Evolutionary conservation across 225 moss, liverwort and hornwort species (phyloP).

Genomic region (Asterella californica): DNA sequence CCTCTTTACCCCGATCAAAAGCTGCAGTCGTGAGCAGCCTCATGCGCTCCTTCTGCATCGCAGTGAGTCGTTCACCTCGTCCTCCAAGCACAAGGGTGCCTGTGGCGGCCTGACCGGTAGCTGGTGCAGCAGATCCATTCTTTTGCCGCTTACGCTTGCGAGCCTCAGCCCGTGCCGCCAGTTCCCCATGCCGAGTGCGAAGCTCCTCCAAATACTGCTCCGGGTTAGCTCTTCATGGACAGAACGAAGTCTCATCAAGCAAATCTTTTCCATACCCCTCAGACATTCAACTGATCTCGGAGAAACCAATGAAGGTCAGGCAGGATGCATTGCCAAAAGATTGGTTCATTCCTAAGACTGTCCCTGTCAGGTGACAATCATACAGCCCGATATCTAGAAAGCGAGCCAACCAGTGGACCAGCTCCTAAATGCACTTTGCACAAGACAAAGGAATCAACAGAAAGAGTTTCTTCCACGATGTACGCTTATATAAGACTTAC

Average conservation of each 20-base stretch:
- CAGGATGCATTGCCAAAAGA: background rate
- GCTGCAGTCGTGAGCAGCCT: slow-evolving; percentile 87
- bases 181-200: slow-evolving; percentile 74
- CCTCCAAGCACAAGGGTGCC: slow-evolving; percentile 87
- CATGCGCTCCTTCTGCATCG: slow-evolving; percentile 89
- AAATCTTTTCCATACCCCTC: background rate
- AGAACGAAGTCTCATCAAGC: slow-evolving; percentile 1
- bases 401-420: background rate
- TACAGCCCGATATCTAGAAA: background rate
- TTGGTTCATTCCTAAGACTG: background rate
- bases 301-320: background rate
- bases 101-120: slow-evolving; percentile 46
- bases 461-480: background rate
- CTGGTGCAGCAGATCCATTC: slow-evolving; percentile 44
- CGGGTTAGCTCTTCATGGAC: slow-evolving; percentile 72
- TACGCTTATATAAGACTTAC: slow-evolving; percentile 38
- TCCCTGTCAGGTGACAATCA: background rate
- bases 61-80: slow-evolving; percentile 85
- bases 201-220: slow-evolving; percentile 90
- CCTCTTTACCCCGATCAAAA: slow-evolving; percentile 96
- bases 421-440: background rate
- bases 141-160: slow-evolving; percentile 86
- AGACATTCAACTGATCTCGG: background rate
- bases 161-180: slow-evolving; percentile 68
- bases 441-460: background rate